Conservation (phyloP, 2,329 filamentous ascomycete species). For the Microascus cirrosus region DNA sequence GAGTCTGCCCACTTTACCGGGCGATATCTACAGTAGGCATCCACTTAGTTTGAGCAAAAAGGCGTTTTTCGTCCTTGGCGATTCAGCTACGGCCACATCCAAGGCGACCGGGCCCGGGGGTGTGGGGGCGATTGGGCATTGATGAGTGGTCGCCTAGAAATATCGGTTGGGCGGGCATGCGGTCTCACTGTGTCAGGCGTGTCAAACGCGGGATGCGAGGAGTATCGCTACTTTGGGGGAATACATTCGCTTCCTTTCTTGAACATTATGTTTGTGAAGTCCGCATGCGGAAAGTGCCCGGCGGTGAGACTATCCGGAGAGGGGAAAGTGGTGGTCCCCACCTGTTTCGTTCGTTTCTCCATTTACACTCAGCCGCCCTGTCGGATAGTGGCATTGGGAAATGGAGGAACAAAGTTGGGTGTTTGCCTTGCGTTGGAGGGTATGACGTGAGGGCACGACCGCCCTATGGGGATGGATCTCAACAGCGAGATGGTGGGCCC, state of each 20-base stretch:
- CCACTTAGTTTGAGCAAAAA: background rate
- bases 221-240: too few relatives aligned
- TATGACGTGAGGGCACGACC: background rate
- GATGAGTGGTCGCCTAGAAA: background rate
- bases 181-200: too few relatives aligned
- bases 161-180: too few relatives aligned
- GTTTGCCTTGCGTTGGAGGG: background rate
- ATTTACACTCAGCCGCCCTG: background rate
- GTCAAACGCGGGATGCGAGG: too few relatives aligned
- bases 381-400: background rate
- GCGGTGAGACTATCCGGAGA: too few relatives aligned
- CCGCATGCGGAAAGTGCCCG: too few relatives aligned
- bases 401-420: background rate
- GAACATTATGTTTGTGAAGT: too few relatives aligned
- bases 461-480: background rate
- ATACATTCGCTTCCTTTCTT: too few relatives aligned
- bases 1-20: background rate
- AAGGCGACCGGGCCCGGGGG: background rate
- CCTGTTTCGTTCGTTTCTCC: too few relatives aligned
- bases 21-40: background rate
- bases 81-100: background rate
- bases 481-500: background rate
- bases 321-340: too few relatives aligned
- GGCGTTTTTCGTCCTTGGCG: background rate
- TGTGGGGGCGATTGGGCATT: background rate